Percentiles rank a stretch among this genome's conserved stretches.
These are phyloP conservation scores for Boletus speciosus DNA, from an alignment of 768 basidiomycete species.

Conservation along the genomic window DNA sequence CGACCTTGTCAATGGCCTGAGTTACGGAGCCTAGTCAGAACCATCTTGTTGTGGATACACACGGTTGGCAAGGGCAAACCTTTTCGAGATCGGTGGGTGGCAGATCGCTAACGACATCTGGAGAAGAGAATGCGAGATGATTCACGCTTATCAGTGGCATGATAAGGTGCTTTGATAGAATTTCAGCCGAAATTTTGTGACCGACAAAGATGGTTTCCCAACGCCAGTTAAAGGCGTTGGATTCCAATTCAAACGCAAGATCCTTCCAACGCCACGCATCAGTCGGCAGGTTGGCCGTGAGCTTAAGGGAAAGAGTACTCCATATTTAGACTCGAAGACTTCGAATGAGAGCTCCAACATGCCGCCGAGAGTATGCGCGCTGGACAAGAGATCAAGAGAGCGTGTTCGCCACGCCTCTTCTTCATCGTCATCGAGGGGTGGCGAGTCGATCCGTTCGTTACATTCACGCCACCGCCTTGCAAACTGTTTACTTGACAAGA, in stretches of 20 bases:
- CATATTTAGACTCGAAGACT: slow-evolving; percentile 53
- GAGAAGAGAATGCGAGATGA: slow-evolving; percentile 63
- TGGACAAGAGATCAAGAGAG: slow-evolving; percentile 52
- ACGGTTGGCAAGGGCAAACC: slow-evolving; percentile 34
- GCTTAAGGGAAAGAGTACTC: slow-evolving; percentile 38
- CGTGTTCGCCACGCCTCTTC: slow-evolving; percentile 63
- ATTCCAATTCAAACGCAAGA: slow-evolving; percentile 58
- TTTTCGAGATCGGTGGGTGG: slow-evolving; percentile 62
- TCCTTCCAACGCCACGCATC: slow-evolving; percentile 45
- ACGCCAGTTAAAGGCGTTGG: slow-evolving; percentile 65
- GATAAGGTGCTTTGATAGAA: slow-evolving; percentile 76
- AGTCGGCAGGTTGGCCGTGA: slow-evolving; percentile 7
- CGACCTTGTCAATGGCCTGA: slow-evolving; percentile 68
- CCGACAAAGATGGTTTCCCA: slow-evolving; percentile 74
- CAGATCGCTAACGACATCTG: slow-evolving; percentile 54
- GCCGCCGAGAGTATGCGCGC: slow-evolving; percentile 60
- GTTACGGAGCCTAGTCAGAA: slow-evolving; percentile 5
- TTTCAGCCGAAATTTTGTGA: slow-evolving; percentile 60
- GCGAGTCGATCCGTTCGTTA: slow-evolving; percentile 40
- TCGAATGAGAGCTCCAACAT: slow-evolving; percentile 57
- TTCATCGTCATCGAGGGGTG: slow-evolving; percentile 33
- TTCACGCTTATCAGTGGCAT: slow-evolving; percentile 70
- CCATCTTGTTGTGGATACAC: background rate
- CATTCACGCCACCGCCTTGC: slow-evolving; percentile 68
- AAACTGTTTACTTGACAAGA: slow-evolving; percentile 52